Conservation (phyloP, 1,139 yeast species). For the Pichia sp. region DNA sequence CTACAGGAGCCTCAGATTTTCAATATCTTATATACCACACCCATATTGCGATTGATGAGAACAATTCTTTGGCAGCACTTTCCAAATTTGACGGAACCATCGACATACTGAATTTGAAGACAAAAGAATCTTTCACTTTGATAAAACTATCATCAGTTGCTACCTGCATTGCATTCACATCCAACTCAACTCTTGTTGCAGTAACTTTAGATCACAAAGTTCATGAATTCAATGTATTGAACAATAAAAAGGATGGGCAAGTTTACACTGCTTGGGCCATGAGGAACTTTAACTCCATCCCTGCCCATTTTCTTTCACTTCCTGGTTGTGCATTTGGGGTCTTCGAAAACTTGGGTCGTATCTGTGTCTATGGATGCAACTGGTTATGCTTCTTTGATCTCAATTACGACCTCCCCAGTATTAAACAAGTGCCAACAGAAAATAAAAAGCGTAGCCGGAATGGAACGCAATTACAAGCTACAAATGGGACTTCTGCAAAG, state of each 20-base stretch:
- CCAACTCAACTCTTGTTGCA: constrained; percentile 46
- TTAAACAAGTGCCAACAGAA: constrained; percentile 2
- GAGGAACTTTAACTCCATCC: constrained; percentile 68
- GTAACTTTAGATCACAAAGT: constrained; percentile 73
- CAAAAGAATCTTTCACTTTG: constrained; percentile 30
- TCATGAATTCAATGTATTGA: constrained; percentile 54
- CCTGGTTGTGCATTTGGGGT: constrained; percentile 75
- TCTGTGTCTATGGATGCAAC: constrained; percentile 86
- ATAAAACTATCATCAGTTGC: constrained; percentile 41
- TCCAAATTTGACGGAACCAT: constrained; percentile 64
- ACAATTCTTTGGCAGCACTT: constrained; percentile 45
- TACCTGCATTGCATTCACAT: constrained; percentile 60
- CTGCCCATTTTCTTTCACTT: constrained; percentile 54
- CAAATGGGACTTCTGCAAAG: constrained; percentile 22
- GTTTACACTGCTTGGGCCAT: constrained; percentile 70
- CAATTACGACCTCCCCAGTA: constrained; percentile 30
- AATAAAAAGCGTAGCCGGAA: constrained; percentile 59
- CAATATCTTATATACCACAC: constrained; percentile 39
- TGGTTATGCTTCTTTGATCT: constrained; percentile 80
- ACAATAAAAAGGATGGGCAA: constrained; percentile 19
- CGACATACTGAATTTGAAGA: constrained; percentile 44
- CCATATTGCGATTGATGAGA: constrained; percentile 45
- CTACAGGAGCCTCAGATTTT: constrained; percentile 34
- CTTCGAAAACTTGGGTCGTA: constrained; percentile 39
- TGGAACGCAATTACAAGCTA: constrained; percentile 47